phyloP scores from a whole-genome alignment of 2,329 filamentous ascomycete genomes.

The Pleoardoris graminearum region DNA sequence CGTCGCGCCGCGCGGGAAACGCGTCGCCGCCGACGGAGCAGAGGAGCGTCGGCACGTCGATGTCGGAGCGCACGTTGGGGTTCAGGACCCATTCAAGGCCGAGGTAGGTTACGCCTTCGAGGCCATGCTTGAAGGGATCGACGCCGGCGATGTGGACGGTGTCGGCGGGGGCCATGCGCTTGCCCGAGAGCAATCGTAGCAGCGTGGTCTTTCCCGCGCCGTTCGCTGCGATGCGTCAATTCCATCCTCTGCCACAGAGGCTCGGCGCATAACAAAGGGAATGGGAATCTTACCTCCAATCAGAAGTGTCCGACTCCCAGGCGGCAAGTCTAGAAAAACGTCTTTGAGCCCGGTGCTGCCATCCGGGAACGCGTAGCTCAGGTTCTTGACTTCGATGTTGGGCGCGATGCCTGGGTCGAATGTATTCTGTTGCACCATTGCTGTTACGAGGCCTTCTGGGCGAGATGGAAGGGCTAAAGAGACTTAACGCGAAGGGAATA shows the following conservation, averaged over 20 bases:
- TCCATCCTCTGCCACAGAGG: not conserved
- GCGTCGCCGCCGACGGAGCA: slow-evolving; percentile 82
- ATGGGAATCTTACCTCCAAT: slow-evolving; percentile 68
- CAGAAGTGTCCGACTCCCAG: slow-evolving; percentile 82
- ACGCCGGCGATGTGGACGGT: slow-evolving; percentile 78
- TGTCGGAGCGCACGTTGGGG: slow-evolving; percentile 92
- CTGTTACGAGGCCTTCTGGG: not conserved
- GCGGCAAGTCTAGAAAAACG: slow-evolving; percentile 75
- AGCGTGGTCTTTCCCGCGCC: slow-evolving; percentile 97
- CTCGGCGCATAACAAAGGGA: not conserved
- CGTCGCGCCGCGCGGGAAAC: slow-evolving; percentile 80
- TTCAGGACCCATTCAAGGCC: slow-evolving; percentile 98
- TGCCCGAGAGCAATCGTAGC: slow-evolving; percentile 89
- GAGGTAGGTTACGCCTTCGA: slow-evolving; percentile 95
- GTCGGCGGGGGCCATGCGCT: slow-evolving; percentile 80
- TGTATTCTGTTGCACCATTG: slow-evolving; percentile 27
- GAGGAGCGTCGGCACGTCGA: slow-evolving; percentile 85
- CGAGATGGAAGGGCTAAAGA: not conserved
- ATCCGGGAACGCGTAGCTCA: slow-evolving; percentile 90
- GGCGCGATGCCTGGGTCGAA: slow-evolving; percentile 47
- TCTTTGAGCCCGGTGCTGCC: slow-evolving; percentile 75
- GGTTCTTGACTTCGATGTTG: slow-evolving; percentile 71
- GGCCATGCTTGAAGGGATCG: slow-evolving; percentile 87
- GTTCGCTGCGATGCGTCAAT: slow-evolving; percentile 63
- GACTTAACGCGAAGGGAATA: not conserved